These are phyloP conservation scores for Crithidia fasciculata DNA, from an alignment of 208 protist species.

Conservation along the genomic window DNA sequence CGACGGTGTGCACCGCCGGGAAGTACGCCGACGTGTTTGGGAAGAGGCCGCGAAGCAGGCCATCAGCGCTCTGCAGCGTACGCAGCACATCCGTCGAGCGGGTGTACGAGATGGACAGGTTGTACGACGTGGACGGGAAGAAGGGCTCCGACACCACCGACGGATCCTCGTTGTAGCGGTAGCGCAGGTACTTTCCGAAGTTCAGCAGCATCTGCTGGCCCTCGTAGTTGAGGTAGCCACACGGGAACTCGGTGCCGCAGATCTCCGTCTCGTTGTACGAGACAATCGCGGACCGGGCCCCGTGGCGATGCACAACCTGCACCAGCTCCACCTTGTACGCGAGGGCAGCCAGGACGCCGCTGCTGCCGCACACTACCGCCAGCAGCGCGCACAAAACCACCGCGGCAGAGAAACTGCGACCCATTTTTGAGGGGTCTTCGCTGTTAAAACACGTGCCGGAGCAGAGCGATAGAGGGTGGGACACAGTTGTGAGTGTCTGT, in stretches of 20 bases:
- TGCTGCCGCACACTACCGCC: conserved; percentile 10
- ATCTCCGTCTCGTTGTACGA: conserved; percentile 44
- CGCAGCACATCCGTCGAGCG: conserved; percentile 64
- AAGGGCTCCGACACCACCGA: conserved; percentile 26
- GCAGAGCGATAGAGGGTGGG: too few relatives aligned
- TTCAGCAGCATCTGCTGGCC: conserved; percentile 51
- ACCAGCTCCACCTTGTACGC: conserved; percentile 42
- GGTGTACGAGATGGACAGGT: conserved; percentile 52
- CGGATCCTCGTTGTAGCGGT: conserved; percentile 42
- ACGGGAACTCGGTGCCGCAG: conserved; percentile 50
- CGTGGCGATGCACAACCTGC: conserved; percentile 70
- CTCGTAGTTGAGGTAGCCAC: conserved; percentile 51
- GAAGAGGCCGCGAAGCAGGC: conserved; percentile 53
- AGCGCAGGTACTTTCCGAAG: conserved; percentile 46
- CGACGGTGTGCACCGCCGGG: conserved; percentile 63
- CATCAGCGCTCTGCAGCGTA: conserved; percentile 60
- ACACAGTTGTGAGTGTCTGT: background rate
- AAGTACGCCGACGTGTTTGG: conserved; percentile 27
- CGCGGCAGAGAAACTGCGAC: background rate
- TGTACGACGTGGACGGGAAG: conserved; percentile 48
- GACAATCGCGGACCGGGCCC: conserved; percentile 42
- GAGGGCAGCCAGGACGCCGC: conserved; percentile 13
- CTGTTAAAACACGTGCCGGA: too few relatives aligned
- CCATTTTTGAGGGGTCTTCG: conserved; percentile 2
- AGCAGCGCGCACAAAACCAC: conserved; percentile 47